Evolutionary conservation across 1,139 yeast genomes (phyloP), one percentile per base, ranked within the genome.

Genomic region (Lodderomyces pseudojiufengensis): DNA sequence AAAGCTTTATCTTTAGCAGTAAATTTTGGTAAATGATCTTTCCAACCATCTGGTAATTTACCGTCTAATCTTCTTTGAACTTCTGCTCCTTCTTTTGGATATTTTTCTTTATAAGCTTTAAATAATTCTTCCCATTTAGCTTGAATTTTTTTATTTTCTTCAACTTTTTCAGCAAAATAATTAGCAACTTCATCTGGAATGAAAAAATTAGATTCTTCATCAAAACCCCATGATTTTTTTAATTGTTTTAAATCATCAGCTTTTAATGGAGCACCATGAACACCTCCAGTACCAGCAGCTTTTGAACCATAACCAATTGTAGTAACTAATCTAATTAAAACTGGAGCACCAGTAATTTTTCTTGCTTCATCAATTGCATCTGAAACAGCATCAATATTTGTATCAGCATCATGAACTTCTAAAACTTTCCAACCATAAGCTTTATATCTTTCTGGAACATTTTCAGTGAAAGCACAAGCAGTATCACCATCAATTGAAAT

Each of bases 401-500:
- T 69, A 76, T 92, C 80, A 64, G 95, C 98, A 57, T 88, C 74
- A 52, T 72, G 67, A 52, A 94, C 90, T 63, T 76, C 73, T 48
- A 84, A 49, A 36, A 84, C 76, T 70, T 92, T 86, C 98, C 98
- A 94, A 53, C 95, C 97, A 66, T 92, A 92, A 42, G 97, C 76
- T 70, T 80, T 82, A 65, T 85, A 84, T 70, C 98, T 82, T 61
- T 73, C 75, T 48, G 75, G 57, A 34, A 94, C 98, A 58, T 94
- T 86, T 73, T 94, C 98, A 47, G 96, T 87, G 80, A 94, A 92
- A 47, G 98, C 88, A 48, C 81, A 80, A 49, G 77, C 72, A 58
- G 95, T 94, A 65, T 77, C 72, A 72, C 99, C 99, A 63, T 92
- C 99, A 61, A 92, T 92, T 56, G 98, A 84, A 72, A 92, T 90